Evolutionary conservation across 1,284 basidiomycete species (phyloP), one percentile per base, ranked within the genome.

Genomic region (Xerocomus minutiporus): DNA sequence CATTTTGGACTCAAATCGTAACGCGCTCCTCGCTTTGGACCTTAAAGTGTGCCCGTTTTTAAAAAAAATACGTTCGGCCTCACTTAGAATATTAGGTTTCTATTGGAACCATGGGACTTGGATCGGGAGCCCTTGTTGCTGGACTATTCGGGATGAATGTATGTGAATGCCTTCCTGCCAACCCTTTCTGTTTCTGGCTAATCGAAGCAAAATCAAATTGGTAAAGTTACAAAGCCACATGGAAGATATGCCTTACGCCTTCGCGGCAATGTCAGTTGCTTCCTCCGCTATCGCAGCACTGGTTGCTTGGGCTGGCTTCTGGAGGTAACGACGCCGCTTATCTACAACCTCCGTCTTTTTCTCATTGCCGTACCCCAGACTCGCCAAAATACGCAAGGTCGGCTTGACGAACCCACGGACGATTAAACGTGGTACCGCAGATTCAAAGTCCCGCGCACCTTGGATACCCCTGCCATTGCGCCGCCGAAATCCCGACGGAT

Each of bases 81-180:
- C 52, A 26, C 46, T 53, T 12, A 46, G 12, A 48, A 50, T 35
- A 52, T 29, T 44, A 87, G 87, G 82, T 96, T 28, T 94, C 92
- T n/a, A 98, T 99, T 57, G 83, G 84, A 26, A 97, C 96, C 0
- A 84, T 97, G 71, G 95, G 96, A 0, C 80, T 98, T 53, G 93
- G 91, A 11, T 81, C 84, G n/a, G 94, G 94, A 1, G 93, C 95
- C n/a, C 76, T 97, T 23, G 75, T 96, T 17, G 93, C 93, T 39
- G 93, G 95, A 4, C 64, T 97, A 9, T 97, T 97, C 62, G 95
- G 95, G 25, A 97, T 97, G 95, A 97, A 97, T 70, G 89, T 93
- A 64, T 68, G 87, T 75, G 59, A 50, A 51, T 23, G 26, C 44
- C 11, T 47, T 40, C 13, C 23, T 48, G 38, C 46, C 51, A 53